These are phyloP conservation scores for Tricharina praecox DNA, from an alignment of 495 filamentous ascomycete genomes.

Conservation along the genomic window DNA sequence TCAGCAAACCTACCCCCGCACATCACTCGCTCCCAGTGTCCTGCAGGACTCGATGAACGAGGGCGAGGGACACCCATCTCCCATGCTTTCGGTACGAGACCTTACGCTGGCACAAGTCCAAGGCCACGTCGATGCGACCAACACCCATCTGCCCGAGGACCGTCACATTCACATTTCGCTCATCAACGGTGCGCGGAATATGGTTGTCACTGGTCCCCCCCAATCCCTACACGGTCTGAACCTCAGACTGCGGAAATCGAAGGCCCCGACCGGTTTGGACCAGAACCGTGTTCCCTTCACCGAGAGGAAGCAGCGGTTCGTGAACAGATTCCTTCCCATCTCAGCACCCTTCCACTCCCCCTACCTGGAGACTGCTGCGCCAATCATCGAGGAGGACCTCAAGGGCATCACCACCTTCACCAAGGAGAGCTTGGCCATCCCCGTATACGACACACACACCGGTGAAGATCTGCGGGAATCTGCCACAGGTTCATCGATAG, in stretches of 20 bases:
- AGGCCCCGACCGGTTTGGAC: slow-evolving; percentile 87
- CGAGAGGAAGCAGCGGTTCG: slow-evolving; percentile 86
- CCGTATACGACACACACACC: slow-evolving; percentile 74
- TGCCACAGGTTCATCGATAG: slow-evolving; percentile 46
- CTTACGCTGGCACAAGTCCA: slow-evolving; percentile 70
- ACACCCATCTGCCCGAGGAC: slow-evolving; percentile 81
- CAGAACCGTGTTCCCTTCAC: slow-evolving; percentile 91
- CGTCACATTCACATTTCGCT: slow-evolving; percentile 89
- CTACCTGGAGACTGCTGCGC: slow-evolving; percentile 64
- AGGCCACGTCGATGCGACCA: slow-evolving; percentile 87
- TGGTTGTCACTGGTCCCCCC: slow-evolving; percentile 91
- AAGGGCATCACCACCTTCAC: slow-evolving; percentile 58
- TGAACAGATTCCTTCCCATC: slow-evolving; percentile 93
- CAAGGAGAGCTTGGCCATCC: slow-evolving; percentile 46
- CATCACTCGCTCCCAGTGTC: slow-evolving; percentile 76
- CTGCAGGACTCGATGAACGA: slow-evolving; percentile 89
- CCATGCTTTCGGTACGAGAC: slow-evolving; percentile 95
- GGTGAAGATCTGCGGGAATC: slow-evolving; percentile 60
- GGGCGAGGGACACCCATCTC: slow-evolving; percentile 83
- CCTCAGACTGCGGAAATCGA: slow-evolving; percentile 80
- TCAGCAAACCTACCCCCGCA: slow-evolving; percentile 90
- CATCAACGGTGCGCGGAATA: slow-evolving; percentile 88
- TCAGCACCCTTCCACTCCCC: slow-evolving; percentile 96
- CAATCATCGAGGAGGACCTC: slow-evolving; percentile 68
- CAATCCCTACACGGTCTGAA: slow-evolving; percentile 94